These are phyloP conservation scores for Lipomyces spencermartinsiae DNA, from an alignment of 805 yeast genomes.

Conservation along the genomic window DNA sequence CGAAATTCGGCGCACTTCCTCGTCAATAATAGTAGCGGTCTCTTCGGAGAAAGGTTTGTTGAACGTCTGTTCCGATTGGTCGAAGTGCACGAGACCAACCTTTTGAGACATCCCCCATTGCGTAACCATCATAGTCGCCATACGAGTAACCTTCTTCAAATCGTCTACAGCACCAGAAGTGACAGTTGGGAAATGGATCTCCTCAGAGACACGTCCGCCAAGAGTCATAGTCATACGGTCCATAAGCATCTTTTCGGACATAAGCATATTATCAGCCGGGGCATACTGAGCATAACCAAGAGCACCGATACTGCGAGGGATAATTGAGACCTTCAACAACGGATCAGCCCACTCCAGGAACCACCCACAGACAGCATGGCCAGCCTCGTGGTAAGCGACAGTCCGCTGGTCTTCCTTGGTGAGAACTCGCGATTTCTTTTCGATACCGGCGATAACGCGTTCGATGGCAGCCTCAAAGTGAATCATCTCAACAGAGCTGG, in stretches of 20 bases:
- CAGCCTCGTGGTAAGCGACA: constrained; percentile 98
- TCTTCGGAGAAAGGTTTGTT: constrained; percentile 90
- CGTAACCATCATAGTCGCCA: constrained; percentile 93
- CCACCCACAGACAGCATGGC: constrained; percentile 99
- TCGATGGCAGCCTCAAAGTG: constrained; percentile 98
- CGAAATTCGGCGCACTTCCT: constrained; percentile 80
- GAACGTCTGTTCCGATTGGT: constrained; percentile 68
- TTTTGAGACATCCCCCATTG: constrained; percentile 88
- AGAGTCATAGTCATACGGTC: constrained; percentile 96
- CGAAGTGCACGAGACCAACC: constrained; percentile 83
- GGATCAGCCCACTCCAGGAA: constrained; percentile 90
- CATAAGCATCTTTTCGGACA: constrained; percentile 74
- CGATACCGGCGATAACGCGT: constrained; percentile 95
- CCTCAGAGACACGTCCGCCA: constrained; percentile 97
- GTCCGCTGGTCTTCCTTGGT: constrained; percentile 85
- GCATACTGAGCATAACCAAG: constrained; percentile 97
- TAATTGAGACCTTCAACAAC: constrained; percentile 89
- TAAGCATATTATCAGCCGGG: constrained; percentile 87
- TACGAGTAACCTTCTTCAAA: constrained; percentile 91
- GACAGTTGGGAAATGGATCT: constrained; percentile 86
- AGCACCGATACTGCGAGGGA: constrained; percentile 97
- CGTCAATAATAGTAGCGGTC: constrained; percentile 80
- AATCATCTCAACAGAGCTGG: constrained; percentile 67
- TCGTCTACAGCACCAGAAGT: constrained; percentile 97
- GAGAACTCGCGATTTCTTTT: constrained; percentile 82